Evolutionary conservation across 129 eudicot genomes (phyloP).

Genomic region (Logfia minima): DNA sequence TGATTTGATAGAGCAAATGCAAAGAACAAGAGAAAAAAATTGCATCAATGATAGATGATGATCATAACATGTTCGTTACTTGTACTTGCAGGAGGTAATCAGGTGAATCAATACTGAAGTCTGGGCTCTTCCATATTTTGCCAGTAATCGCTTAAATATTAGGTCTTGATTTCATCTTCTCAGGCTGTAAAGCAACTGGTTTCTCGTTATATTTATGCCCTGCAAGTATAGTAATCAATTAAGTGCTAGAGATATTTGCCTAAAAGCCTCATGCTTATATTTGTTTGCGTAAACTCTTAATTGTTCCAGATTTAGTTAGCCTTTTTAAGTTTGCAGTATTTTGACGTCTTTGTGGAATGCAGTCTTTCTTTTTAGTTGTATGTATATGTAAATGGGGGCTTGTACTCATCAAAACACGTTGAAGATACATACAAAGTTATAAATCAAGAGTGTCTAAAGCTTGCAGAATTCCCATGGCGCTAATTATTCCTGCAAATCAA

Average conservation of each 20-base stretch:
- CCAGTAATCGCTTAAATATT: background rate
- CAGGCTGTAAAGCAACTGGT: background rate
- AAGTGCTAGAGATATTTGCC: background rate
- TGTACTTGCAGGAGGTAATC: conserved; percentile 5
- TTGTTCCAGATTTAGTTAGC: background rate
- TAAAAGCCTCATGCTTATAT: background rate
- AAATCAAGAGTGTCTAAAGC: too few species aligned
- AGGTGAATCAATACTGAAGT: background rate
- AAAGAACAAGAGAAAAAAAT: background rate
- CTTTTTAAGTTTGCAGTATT: background rate
- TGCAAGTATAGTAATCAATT: background rate
- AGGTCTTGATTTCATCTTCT: background rate
- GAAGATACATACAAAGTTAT: background rate
- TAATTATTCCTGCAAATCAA: too few species aligned
- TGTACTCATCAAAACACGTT: background rate
- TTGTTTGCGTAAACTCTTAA: background rate
- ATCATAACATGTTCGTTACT: background rate
- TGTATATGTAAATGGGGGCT: background rate
- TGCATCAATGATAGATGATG: background rate
- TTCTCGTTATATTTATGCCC: background rate
- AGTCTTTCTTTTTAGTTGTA: background rate
- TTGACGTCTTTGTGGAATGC: background rate
- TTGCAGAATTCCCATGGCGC: too few species aligned
- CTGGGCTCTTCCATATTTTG: background rate
- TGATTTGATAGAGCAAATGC: background rate